Evolutionary conservation across 305 asterid genomes (phyloP), one percentile per base, ranked within the genome.

Genomic region (Solanum hybrid): DNA sequence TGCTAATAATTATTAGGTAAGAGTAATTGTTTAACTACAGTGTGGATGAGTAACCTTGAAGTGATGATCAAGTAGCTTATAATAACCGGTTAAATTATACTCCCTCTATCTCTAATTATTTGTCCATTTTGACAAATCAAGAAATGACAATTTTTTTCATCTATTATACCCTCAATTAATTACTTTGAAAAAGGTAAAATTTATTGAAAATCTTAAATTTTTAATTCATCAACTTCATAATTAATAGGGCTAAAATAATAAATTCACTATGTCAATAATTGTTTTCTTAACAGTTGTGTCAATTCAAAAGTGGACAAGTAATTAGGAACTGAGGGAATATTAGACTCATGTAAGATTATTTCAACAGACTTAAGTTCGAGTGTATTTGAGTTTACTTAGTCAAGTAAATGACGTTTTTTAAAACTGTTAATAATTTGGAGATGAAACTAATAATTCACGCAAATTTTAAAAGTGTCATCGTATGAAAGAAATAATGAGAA

Each of bases 381-480:
- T 16, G 8, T 51, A 16, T 51, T 51, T 51, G n/a, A 16, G n/a
- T 51, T 51, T 1, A 51, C 7, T 51, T 51, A 51, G 9, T 51
- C 22, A 51, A 56, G 2, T 17, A 56, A 7, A 6, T 17, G 8
- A 56, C 9, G 4, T 10, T 17, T 56, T 56, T 56, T 56, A 17
- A 56, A 1, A 17, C 2, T 1, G 1, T 17, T 56, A 56, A 56
- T 6, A 56, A 56, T 56, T 51, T 56, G 1, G 0, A 56, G 1
- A 56, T 6, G 0, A 56, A 56, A 56, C 69, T 17, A 56, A 17
- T 56, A 17, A 56, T 2, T 56, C 1, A 56, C 0, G 0, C 2
- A 0, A 3, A 56, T 0, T 56, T 1, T 56, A 17, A 56, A 1
- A 56, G 10, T 56, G 10, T 17, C 24, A 2, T 1, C 0, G 0